Percentiles rank a stretch among this genome's conserved stretches.
phyloP scores from a whole-genome alignment of 208 protist species.

The Acanthamoeba quina region DNA sequence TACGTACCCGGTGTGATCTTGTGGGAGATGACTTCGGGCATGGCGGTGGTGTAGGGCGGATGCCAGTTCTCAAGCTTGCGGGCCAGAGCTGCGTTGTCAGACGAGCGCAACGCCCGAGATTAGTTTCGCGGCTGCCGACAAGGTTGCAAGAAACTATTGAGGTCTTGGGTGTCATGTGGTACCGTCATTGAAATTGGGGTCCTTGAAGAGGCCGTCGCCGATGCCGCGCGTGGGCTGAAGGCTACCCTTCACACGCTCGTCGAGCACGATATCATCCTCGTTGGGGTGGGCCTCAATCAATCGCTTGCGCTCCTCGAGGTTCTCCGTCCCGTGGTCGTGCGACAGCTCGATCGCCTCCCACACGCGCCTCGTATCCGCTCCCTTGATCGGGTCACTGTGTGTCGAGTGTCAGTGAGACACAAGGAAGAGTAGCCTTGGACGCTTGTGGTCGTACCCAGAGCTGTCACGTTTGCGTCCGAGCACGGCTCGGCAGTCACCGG shows the following conservation, averaged over 20 bases:
- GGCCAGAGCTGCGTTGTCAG: background rate
- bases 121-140: no score
- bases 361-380: background rate
- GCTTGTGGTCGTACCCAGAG: background rate
- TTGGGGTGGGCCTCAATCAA: constrained; percentile 29
- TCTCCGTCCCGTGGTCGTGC: constrained; percentile 18
- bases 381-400: background rate
- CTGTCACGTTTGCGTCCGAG: background rate
- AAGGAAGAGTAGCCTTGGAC: background rate
- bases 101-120: background rate
- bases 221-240: constrained; percentile 29
- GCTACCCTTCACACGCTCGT: constrained; percentile 32
- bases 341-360: constrained; percentile 26
- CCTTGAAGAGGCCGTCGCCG: constrained; percentile 34
- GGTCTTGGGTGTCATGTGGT: background rate
- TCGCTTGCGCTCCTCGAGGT: constrained; percentile 20
- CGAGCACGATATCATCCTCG: background rate
- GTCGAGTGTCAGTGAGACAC: no score
- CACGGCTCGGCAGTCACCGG: constrained; percentile 3
- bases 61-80: constrained; percentile 38
- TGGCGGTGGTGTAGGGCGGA: constrained; percentile 20
- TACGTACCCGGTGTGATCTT: constrained; percentile 9
- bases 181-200: constrained; percentile 44
- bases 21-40: constrained; percentile 14
- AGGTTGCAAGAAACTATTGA: no score